Evolutionary conservation across 2,329 filamentous ascomycete genomes (phyloP).

Genomic region (Meredithiella fracta): DNA sequence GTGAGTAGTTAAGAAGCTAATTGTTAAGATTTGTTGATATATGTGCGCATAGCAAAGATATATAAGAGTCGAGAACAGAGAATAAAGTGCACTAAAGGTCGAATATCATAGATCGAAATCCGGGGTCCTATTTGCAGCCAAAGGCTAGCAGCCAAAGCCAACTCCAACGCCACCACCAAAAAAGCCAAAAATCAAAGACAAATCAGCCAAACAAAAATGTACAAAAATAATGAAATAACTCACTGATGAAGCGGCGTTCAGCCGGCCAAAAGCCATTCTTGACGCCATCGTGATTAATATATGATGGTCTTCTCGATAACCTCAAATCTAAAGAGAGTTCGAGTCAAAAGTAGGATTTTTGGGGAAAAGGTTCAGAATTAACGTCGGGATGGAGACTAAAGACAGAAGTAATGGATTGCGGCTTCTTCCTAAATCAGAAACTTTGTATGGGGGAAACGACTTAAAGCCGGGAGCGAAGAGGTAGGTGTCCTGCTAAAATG

Average conservation of each 20-base stretch:
- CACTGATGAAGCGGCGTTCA: conserved; percentile 40
- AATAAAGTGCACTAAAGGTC: background rate
- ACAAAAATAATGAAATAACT: conserved; percentile 21
- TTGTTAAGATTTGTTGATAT: background rate
- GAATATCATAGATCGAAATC: background rate
- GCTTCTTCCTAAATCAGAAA: background rate
- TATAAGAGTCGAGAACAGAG: background rate
- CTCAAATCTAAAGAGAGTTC: background rate
- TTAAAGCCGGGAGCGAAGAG: background rate
- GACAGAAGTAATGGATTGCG: conserved; percentile 2
- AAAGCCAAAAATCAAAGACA: background rate
- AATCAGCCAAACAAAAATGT: conserved; percentile 1
- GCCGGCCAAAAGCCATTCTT: conserved; percentile 47
- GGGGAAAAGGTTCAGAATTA: conserved; percentile 1
- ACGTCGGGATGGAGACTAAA: background rate
- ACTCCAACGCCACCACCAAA: background rate
- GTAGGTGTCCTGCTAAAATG: background rate
- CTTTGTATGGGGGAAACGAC: conserved; percentile 1
- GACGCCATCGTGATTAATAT: conserved; percentile 33
- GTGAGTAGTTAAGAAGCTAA: background rate
- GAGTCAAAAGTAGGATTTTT: conserved; percentile 2
- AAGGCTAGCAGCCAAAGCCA: background rate
- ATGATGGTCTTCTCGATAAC: background rate
- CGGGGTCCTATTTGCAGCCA: background rate
- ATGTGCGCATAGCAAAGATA: background rate